Evolutionary conservation across 768 basidiomycete species (phyloP), one percentile per base, ranked within the genome.

Genomic region (Galerina marginata): DNA sequence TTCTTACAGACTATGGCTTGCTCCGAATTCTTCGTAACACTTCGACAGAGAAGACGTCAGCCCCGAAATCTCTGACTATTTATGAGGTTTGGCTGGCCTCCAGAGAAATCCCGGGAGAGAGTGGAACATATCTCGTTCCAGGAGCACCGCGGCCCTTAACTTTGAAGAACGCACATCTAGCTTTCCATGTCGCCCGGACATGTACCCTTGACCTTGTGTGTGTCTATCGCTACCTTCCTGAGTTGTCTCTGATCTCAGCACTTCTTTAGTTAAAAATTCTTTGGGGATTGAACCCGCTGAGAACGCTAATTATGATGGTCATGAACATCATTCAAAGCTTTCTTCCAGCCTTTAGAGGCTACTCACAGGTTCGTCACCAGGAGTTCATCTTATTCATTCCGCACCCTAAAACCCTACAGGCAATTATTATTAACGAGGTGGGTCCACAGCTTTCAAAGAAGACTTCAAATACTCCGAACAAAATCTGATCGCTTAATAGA

Each of bases 391-490:
- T 51, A 43, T 54, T 53, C 60, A 37, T 57, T 54, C 52, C 49
- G 60, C 57, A 63, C 56, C 59, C 63, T 66, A 58, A 65, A 69
- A 53, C 54, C 53, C 64, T 71, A 55, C 66, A 85, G 81, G 91
- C 91, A 54, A 75, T 91, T 72, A 90, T 93, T 65, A 86, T 93
- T 64, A 88, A 94, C 74, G 91, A 94, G 84, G 92, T 89, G 54
- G 37, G 87, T 72, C 54, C 26, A 57, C 51, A 16, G 38, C 23
- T 53, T 58, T 42, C 52, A 54, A 29, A 3, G 61, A 61, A 51
- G 65, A 53, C 60, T 64, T 26, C 33, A 61, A 36, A 51, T 40
- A 54, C 65, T 54, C 37, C 53, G 54, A 65, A 58, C 60, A 64
- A 59, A 66, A 36, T 62, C 54, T 57, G 44, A 42, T 58, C 56